Evolutionary conservation across 192 early-diverging fungal species (phyloP), one percentile per base, ranked within the genome.

Genomic region (Powellomyces hirtus): DNA sequence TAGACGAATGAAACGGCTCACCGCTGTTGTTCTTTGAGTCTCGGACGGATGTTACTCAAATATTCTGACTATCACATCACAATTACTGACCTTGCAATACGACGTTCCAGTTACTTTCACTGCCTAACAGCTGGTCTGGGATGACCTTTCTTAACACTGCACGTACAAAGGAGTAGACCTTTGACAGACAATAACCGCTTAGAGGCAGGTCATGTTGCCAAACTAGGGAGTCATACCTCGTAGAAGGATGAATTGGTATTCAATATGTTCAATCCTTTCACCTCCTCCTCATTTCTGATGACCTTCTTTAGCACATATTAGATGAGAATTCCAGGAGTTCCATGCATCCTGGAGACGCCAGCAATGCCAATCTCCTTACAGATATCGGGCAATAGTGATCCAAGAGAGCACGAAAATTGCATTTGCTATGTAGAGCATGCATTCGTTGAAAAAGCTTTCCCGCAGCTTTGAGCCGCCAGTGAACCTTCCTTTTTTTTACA

Each of bases 71-170:
- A 16, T 40, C 38, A n/a, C 33, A 22, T 10, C 24, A 24, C 50
- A 11, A 31, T 38, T 4, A 27, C 46, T 31, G 65, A 86, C 83
- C 70, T 77, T 82, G 70, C 46, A 87, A 37, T 70, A 85, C 56
- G 16, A 79, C 53, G 44, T 75, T 38, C 64, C 74, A 73, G 67
- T 93, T 93, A 13, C 81, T 73, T 14, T 52, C 62, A 34, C 78
- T 79, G 10, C 92, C 92, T 52, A 85, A 87, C 38, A 92, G 74
- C 0, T 67, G 78, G 27, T 75, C 73, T 1, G 92, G 92, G 55
- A 93, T 74, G 5, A 90, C 78, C 4, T 76, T 37, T n/a, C 45
- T 36, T 1, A 77, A 14, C 10, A 45, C 49, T 4, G 76, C 52
- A 14, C 45, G 20, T 1, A 78, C 58, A 40, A 74, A 78, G 14